Evolutionary conservation across 2,329 filamentous ascomycete genomes (phyloP).

Genomic region (Colletotrichum euphorbiae): DNA sequence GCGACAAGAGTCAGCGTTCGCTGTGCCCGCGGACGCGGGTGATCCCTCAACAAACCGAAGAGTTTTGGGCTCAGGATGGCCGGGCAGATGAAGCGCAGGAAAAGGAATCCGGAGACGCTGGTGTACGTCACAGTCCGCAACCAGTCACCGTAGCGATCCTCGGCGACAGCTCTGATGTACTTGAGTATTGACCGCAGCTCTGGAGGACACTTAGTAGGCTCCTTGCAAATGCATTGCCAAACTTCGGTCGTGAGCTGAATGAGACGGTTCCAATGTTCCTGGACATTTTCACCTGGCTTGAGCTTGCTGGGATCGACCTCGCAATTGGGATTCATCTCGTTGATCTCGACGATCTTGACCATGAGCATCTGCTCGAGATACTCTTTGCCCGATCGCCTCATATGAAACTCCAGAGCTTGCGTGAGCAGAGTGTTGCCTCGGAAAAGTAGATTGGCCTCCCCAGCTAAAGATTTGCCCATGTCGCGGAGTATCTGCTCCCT

Average conservation of each 20-base stretch:
- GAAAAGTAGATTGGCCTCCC: conserved; percentile 95
- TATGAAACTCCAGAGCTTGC: conserved; percentile 93
- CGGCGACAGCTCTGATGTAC: conserved; percentile 91
- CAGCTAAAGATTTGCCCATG: conserved; percentile 81
- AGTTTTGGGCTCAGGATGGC: conserved; percentile 96
- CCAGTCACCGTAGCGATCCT: conserved; percentile 94
- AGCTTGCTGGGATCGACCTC: conserved; percentile 93
- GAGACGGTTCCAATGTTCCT: conserved; percentile 85
- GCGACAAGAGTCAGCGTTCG: conserved; percentile 92
- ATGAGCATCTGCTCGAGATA: conserved; percentile 89
- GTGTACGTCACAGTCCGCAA: conserved; percentile 90
- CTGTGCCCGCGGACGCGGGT: conserved; percentile 84
- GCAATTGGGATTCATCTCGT: conserved; percentile 89
- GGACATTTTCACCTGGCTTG: conserved; percentile 73
- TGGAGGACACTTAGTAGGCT: conserved; percentile 79
- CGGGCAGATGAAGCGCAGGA: conserved; percentile 94
- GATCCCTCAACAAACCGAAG: conserved; percentile 85
- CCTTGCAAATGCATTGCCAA: conserved; percentile 84
- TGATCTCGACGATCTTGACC: conserved; percentile 90
- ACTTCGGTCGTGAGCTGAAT: conserved; percentile 82
- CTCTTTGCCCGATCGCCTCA: conserved; percentile 92
- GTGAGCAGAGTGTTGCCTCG: conserved; percentile 94
- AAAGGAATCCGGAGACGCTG: conserved; percentile 93
- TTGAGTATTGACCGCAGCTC: conserved; percentile 89
- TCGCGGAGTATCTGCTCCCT: conserved; percentile 80